phyloP scores from a whole-genome alignment of 768 basidiomycete species.

The Mycena sanguinolenta region DNA sequence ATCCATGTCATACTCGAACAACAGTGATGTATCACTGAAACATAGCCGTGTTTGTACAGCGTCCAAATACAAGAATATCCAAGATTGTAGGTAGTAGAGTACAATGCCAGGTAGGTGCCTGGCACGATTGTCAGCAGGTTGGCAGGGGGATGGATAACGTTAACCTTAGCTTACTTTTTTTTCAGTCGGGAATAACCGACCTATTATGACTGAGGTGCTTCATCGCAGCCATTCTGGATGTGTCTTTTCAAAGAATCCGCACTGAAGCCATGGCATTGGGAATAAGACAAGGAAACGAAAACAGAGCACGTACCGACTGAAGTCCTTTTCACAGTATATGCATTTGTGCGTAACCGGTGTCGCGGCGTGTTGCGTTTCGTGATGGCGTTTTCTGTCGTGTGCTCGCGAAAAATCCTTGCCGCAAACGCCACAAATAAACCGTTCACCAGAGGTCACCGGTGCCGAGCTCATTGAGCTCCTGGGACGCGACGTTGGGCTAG shows the following conservation, averaged over 20 bases:
- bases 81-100: conserved; percentile 26
- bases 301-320: conserved; percentile 68
- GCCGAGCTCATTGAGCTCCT: conserved; percentile 30
- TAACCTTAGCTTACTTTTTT: conserved; percentile 7
- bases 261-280: conserved; percentile 41
- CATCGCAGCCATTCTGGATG: conserved; percentile 84
- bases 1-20: conserved; percentile 3
- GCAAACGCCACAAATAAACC: conserved; percentile 80
- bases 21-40: conserved; percentile 1
- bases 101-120: conserved; percentile 15
- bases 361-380: conserved; percentile 80
- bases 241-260: conserved; percentile 86
- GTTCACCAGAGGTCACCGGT: conserved; percentile 63
- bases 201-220: conserved; percentile 56
- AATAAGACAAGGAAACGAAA: conserved; percentile 25
- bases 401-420: conserved; percentile 85
- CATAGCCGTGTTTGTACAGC: conserved; percentile 17
- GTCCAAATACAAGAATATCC: conserved; percentile 27
- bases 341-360: conserved; percentile 78
- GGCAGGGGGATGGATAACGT: conserved; percentile 10
- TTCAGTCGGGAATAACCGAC: background rate
- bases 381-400: conserved; percentile 87
- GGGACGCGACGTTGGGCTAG: conserved; percentile 13
- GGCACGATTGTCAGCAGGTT: conserved; percentile 15
- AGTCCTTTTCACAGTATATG: conserved; percentile 81